Evolutionary conservation across 2,329 filamentous ascomycete genomes (phyloP), one percentile per base, ranked within the genome.

Genomic region (Leptographium lundbergii): DNA sequence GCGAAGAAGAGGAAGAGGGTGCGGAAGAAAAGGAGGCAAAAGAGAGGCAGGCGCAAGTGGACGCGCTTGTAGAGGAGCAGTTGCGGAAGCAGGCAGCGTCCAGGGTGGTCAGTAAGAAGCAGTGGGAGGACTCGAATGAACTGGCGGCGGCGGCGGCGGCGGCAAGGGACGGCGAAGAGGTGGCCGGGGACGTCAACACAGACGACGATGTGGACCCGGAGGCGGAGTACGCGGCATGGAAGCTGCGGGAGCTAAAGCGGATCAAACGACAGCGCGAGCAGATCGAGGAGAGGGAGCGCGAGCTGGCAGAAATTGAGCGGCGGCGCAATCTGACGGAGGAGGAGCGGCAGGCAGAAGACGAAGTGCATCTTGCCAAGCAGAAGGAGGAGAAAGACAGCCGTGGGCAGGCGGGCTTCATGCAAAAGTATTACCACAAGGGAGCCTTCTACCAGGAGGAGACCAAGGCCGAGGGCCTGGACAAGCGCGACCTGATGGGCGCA

Each of bases 361-460:
- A 85, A 51, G 88, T 81, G 56, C 89, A 84, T 70, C 75, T 97
- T 22, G 85, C 85, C 1, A 78, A 80, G 64, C 92, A 97, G 72
- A 84, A 87, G 65, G 87, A 88, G 62, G 91, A 95, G 63, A 88
- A 89, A 66, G 84, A 88, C 62, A 72, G 77, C 56, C 86, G 87
- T 61, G 90, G 90, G 57, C 87, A 92, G 73, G 89, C 94, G 79
- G 81, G 81, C 2, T 96, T 85, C 71, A 89, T 97, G 88, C 91
- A 96, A 69, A 91, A 91, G 69, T 99, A 97, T 75, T 91, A 89
- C 72, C 94, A 99, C 78, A 92, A 91, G 74, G 94, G 94, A 55
- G 94, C 94, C 19, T 99, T 97, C 75, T 97, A 89, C 76, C 88
- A 87, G 65, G 89, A 91, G 57, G 88, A 95, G 66, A 80, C 85